A percentile compares a stretch with the other conserved stretches of the same genome.
These are phyloP conservation scores for Rutstroemia sydowiana DNA, from an alignment of 2,329 filamentous ascomycete genomes.

Conservation along the genomic window DNA sequence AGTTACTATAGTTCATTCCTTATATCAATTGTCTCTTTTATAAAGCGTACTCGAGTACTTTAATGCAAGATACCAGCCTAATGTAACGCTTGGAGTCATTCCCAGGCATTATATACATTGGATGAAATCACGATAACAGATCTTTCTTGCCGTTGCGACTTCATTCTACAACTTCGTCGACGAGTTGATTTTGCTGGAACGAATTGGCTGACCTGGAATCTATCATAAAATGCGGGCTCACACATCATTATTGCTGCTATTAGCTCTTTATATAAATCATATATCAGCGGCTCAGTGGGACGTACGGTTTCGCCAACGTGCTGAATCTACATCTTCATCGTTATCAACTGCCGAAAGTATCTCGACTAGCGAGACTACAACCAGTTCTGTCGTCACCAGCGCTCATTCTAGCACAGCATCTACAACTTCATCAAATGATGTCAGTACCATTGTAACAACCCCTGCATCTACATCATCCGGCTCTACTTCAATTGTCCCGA, in stretches of 20 bases:
- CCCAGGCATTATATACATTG: too few relatives aligned
- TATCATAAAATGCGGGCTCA: slow-evolving; percentile 17
- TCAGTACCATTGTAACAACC: not conserved
- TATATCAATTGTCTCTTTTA: too few relatives aligned
- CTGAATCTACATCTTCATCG: slow-evolving; percentile 21
- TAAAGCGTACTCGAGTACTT: too few relatives aligned
- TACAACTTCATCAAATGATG: slow-evolving; percentile 2
- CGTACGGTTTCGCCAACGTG: slow-evolving; percentile 19
- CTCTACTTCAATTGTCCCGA: too few relatives aligned
- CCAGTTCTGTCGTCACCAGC: not conserved
- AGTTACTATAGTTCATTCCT: too few relatives aligned
- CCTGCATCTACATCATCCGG: not conserved
- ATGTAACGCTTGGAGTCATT: not conserved
- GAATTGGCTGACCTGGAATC: too few relatives aligned
- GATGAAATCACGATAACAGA: too few relatives aligned
- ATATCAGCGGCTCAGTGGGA: slow-evolving; percentile 17
- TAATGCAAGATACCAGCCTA: not conserved
- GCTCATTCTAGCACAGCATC: not conserved
- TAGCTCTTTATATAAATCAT: slow-evolving; percentile 22
- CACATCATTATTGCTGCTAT: slow-evolving; percentile 15
- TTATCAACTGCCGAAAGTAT: slow-evolving; percentile 13
- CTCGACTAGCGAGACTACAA: not conserved
- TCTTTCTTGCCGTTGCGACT: too few relatives aligned
- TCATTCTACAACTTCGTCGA: too few relatives aligned
- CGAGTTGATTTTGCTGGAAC: not conserved